Conservation (phyloP, 108 stramenopile species). For the Cylindrotheca fusiformis region DNA sequence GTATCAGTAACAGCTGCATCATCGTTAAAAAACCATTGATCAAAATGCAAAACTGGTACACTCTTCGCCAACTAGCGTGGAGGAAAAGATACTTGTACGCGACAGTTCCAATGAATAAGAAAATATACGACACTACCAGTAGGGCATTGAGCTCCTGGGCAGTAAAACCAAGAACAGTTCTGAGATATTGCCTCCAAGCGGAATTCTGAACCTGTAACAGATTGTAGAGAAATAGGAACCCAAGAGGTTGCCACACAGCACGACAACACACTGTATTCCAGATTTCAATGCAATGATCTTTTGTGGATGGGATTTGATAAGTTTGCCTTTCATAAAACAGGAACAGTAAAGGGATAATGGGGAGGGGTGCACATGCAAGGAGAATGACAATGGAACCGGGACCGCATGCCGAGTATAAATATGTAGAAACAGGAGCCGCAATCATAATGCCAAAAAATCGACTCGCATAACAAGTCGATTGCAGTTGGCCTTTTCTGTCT, state of each 20-base stretch:
- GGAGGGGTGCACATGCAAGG: constrained; percentile 49
- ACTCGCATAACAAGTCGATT: constrained; percentile 74
- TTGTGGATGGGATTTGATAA: constrained; percentile 19
- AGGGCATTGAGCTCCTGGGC: constrained; percentile 60
- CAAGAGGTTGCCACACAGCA: constrained; percentile 81
- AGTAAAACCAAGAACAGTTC: constrained; percentile 61
- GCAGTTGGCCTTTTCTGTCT: constrained; percentile 52
- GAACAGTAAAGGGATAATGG: constrained; percentile 36
- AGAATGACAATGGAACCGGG: constrained; percentile 46
- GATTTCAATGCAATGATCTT: constrained; percentile 64
- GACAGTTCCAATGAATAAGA: constrained; percentile 69
- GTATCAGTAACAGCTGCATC: constrained; percentile 68
- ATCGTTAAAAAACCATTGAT: constrained; percentile 63
- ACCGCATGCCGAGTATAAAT: constrained; percentile 52
- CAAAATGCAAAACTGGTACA: constrained; percentile 62
- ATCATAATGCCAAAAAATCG: constrained; percentile 81
- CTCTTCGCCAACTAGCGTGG: constrained; percentile 62
- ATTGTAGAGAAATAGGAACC: constrained; percentile 79
- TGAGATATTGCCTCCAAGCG: constrained; percentile 75
- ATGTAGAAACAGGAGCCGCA: constrained; percentile 63
- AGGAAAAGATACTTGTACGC: constrained; percentile 77
- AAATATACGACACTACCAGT: constrained; percentile 64
- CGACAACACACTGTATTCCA: constrained; percentile 68
- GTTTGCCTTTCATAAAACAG: not conserved
- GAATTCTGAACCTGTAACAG: constrained; percentile 73